Base-by-base conservation (phyloP, 2,329 filamentous ascomycete species). In the Volutella citrinella region DNA sequence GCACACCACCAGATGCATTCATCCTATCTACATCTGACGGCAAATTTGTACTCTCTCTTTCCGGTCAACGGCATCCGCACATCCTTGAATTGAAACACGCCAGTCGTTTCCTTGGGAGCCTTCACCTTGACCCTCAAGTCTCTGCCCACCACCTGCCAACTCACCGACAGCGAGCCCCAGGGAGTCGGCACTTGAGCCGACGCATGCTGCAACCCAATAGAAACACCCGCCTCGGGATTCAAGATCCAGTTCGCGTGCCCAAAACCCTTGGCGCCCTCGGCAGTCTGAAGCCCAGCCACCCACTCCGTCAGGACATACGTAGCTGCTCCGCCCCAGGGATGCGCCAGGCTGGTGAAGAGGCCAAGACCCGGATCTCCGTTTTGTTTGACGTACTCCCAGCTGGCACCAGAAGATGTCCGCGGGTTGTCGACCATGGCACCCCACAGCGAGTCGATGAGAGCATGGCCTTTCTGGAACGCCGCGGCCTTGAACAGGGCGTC, bases 311-410 rank as follows among this genome's bases (percentile, higher is more conserved):
- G 21, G 12, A 30, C 22, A 11, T 36, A 31, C 12, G 34, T 36
- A 11, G 34, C 34, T 11, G 34, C 28, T 7, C 34, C 28, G 4
- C 34, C 34, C 34, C 34, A 36, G 7, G 34, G 34, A n/a, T 36
- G 34, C 12, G 27, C 22, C 19, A 36, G 15, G 9, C 34, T 36
- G 14, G 34, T 36, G 11, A 31, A 36, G 5, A 19, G 19, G 1
- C 19, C 28, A 5, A 36, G 6, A 4, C 34, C 34, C 3, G 28
- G 34, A 2, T 22, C 17, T 3, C 34, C 34, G 7, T 31, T 8
- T 2, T 21, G 34, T 10, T 18, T 31, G 6, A 36, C 10, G 19
- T 36, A 36, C 24, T 36, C 34, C 34, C 34, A 36, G 10, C 34
- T 36, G 4, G 28, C 34, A 9, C 34, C 28, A 24, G 21, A 27